Base-by-base conservation (phyloP, 495 filamentous ascomycete species). In the Penicillium roqueforti region DNA sequence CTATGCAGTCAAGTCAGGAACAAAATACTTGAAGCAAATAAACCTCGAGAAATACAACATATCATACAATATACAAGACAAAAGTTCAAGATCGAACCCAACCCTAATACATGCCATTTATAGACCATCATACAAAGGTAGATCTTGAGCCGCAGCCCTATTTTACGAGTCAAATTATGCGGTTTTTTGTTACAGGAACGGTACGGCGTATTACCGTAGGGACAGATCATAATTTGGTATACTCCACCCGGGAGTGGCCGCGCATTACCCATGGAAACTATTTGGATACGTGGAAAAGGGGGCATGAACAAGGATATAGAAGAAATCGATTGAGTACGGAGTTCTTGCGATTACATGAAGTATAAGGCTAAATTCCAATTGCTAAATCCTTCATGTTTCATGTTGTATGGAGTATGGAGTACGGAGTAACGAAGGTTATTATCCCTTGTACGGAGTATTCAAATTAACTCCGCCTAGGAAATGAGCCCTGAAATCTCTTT, bases 221-320 rank as follows among this genome's bases (percentile, higher is more conserved):
- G 14, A 36, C 49, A 29, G 19, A 13, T 50, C 18, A 29, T 11
- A n/a, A 39, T 28, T 14, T n/a, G 34, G 23, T 38, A 32, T 16
- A 28, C 28, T 51, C 56, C 51, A 58, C 51, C 18, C 57, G 57
- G 57, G 57, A 59, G 41, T 16, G 47, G 25, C 57, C 57, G 57
- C 28, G 40, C 13, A 32, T 46, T 44, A 52, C 39, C 50, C 50
- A 52, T 42, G 47, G 47, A 53, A 52, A 54, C 31, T 29, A 47
- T 47, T 23, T 52, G 4, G 18, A 26, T 26, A 31, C 10, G 9
- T 29, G 19, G 23, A 28, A 54, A 22, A 6, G 43, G 28, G 28
- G 25, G 18, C 9, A 20, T 22, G 19, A 20, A 22, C 16, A 41
- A 4, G 4, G 4, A 18, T 7, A 13, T 11, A 40, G 37, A 39